Conservation (phyloP, 2,329 filamentous ascomycete species). For the Phyllosticta ampelicida region DNA sequence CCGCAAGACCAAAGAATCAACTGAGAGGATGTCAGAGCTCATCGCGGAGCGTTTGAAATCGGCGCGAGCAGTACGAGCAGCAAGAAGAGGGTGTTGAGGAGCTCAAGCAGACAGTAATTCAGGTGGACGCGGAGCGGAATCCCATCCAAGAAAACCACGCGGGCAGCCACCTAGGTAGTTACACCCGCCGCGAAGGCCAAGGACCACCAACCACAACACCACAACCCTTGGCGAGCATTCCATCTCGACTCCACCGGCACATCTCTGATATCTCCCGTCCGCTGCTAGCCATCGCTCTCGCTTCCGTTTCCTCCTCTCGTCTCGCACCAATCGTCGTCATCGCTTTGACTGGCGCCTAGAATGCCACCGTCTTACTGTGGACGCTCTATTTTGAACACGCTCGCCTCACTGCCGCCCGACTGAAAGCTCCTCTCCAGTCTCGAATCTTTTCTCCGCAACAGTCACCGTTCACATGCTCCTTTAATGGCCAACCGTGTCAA, state of each 20-base stretch:
- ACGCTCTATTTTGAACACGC: background rate
- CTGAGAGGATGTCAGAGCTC: slow-evolving; percentile 16
- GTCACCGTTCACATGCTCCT: background rate
- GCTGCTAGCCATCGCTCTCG: background rate
- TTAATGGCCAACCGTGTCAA: slow-evolving; percentile 3
- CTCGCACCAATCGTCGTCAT: background rate
- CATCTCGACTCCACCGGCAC: background rate
- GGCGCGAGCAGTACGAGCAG: background rate
- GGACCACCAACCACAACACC: background rate
- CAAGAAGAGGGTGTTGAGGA: background rate
- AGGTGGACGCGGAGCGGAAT: background rate
- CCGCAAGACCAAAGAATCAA: slow-evolving; percentile 17
- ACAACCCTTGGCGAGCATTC: background rate
- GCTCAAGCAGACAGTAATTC: no score
- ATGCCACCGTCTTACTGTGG: background rate
- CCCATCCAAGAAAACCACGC: background rate
- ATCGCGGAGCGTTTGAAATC: slow-evolving; percentile 16
- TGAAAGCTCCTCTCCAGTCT: background rate
- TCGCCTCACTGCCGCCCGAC: background rate
- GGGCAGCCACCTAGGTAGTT: no score
- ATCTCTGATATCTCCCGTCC: background rate
- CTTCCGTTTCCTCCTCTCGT: background rate
- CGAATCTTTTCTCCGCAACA: background rate
- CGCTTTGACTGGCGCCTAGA: background rate
- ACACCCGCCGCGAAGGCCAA: no score